phyloP scores from a whole-genome alignment of 2,329 filamentous ascomycete genomes.

The Stromatinia cepivora region DNA sequence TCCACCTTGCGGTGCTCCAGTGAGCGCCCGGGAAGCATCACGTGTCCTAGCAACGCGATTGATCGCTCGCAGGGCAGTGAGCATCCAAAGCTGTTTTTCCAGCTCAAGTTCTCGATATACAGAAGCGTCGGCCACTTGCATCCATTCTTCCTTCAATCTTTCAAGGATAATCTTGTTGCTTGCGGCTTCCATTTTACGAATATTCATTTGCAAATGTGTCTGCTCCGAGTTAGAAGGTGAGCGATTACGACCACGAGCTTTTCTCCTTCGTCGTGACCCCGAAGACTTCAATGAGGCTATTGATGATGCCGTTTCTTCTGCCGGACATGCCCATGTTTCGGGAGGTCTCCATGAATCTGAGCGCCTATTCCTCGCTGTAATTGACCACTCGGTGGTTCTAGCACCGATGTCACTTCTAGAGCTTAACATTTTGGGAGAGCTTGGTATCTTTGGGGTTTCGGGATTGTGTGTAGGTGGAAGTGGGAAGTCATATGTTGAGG shows the following conservation, averaged over 20 bases:
- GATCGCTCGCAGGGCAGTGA: slow-evolving; percentile 52
- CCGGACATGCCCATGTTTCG: slow-evolving; percentile 30
- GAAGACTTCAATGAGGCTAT: slow-evolving; percentile 18
- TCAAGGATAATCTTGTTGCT: slow-evolving; percentile 53
- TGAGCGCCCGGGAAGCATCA: not conserved
- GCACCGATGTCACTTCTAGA: slow-evolving; percentile 17
- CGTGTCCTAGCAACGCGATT: slow-evolving; percentile 9
- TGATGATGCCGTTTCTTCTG: slow-evolving; percentile 12
- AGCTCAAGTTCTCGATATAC: slow-evolving; percentile 54
- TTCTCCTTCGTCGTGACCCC: slow-evolving; percentile 16
- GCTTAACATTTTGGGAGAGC: slow-evolving; percentile 5
- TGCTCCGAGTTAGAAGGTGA: slow-evolving; percentile 27
- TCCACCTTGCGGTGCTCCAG: not conserved
- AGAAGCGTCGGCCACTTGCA: slow-evolving; percentile 47
- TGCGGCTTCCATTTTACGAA: slow-evolving; percentile 56
- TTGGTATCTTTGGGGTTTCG: slow-evolving; percentile 7
- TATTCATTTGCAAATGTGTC: slow-evolving; percentile 52
- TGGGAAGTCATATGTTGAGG: slow-evolving; percentile 33
- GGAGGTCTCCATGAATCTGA: slow-evolving; percentile 34
- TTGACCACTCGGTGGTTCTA: slow-evolving; percentile 25
- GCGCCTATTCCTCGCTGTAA: slow-evolving; percentile 21
- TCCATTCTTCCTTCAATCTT: slow-evolving; percentile 55
- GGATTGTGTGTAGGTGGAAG: slow-evolving; percentile 25
- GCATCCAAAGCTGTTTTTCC: slow-evolving; percentile 62
- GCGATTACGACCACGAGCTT: slow-evolving; percentile 15